These are phyloP conservation scores for Suillus bovinus DNA, from an alignment of 768 basidiomycete genomes.

Conservation along the genomic window DNA sequence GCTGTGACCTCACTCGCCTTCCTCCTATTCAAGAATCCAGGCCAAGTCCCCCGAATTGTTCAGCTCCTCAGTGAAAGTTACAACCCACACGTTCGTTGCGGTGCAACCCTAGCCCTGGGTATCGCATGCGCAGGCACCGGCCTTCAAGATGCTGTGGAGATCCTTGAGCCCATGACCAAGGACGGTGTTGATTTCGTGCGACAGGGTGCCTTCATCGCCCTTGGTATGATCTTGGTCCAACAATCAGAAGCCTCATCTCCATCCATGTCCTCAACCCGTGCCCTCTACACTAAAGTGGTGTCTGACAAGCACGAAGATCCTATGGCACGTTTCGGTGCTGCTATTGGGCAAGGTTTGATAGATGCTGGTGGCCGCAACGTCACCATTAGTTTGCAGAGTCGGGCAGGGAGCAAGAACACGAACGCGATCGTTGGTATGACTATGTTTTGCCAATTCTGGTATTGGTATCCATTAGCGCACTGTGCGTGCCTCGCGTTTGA, in stretches of 20 bases:
- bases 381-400: conserved; percentile 90
- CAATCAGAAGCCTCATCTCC: conserved; percentile 91
- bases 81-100: conserved; percentile 97
- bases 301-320: conserved; percentile 98
- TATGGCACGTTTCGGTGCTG: conserved; percentile 97
- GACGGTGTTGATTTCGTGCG: conserved; percentile 98
- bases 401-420: conserved; percentile 91
- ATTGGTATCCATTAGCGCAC: conserved; percentile 98
- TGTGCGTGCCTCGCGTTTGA: conserved; percentile 91
- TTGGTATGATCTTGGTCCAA: conserved; percentile 96
- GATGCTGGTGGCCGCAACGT: conserved; percentile 97
- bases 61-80: conserved; percentile 97
- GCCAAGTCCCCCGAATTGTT: conserved; percentile 94
- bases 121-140: conserved; percentile 98
- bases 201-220: conserved; percentile 93
- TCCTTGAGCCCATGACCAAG: conserved; percentile 97
- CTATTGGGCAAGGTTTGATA: conserved; percentile 93
- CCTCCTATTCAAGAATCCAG: conserved; percentile 94
- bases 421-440: conserved; percentile 97
- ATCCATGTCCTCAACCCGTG: conserved; percentile 75
- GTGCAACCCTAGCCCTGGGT: conserved; percentile 93
- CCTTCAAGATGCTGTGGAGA: conserved; percentile 87
- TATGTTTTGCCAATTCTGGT: conserved; percentile 99
- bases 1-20: conserved; percentile 97
- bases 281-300: conserved; percentile 88